Evolutionary conservation across 164 flowering plant genomes (phyloP), one percentile per base, ranked within the genome.

Genomic region (Amborella trichopoda): DNA sequence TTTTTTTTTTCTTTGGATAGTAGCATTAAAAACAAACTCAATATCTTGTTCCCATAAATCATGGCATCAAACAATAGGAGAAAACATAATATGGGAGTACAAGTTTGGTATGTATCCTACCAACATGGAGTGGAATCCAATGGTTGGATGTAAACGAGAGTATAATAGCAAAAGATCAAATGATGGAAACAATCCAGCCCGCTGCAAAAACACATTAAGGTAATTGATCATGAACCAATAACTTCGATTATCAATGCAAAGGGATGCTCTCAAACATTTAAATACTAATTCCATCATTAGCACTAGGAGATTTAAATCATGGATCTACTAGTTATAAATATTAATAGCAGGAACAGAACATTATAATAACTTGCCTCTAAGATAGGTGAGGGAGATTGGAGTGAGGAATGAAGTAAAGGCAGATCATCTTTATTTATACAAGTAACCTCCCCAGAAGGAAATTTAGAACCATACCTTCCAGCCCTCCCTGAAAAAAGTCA

Each of bases 381-480:
- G 57, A 57, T 50, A 21, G 98, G 98, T 47, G 98, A 83, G 18
- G 80, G 73, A 21, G 83, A 68, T 25, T 62, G 50, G 44, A 91
- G 55, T 9, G 96, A 54, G 54, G 89, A 76, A 64, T 91, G 96
- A 44, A 91, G 80, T 54, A 86, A 64, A 19, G 93, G 85, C 41
- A 91, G 68, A 66, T 83, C 89, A n/a, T 72, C 68, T 2, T 55
- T 63, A 55, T 71, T 54, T 10, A 91, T 50, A 60, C 98, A 91
- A 26, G 98, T 91, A 56, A 91, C 98, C 73, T 86, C 80, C 40
- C 98, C 98, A 46, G 49, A 57, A 49, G 98, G 89, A 72, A 58
- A 91, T 50, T 75, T 77, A 28, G 98, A 91, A 53, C 87, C 94
- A 70, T 70, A 91, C 60, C 98, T 72, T 11, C 98, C 98, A 60